These are phyloP conservation scores for Gossypium mustelinum DNA, from an alignment of 345 rosid genomes.

Conservation along the genomic window DNA sequence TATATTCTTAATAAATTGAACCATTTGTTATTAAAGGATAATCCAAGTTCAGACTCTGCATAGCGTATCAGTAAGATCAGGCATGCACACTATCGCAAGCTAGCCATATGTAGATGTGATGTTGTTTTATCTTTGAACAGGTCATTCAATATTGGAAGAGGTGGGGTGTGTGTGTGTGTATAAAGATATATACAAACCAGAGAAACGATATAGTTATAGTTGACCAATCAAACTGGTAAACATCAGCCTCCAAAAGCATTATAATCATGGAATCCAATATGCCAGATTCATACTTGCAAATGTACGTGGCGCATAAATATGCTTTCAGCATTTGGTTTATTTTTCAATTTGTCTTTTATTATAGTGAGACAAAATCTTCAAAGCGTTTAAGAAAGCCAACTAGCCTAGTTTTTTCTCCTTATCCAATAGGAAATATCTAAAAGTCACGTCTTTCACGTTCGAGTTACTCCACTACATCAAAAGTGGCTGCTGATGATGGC, in stretches of 20 bases:
- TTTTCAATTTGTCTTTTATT: background rate
- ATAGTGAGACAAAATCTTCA: background rate
- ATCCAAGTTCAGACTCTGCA: background rate
- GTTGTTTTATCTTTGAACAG: background rate
- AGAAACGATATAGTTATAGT: background rate
- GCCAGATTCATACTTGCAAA: background rate
- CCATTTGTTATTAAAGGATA: too few relatives aligned
- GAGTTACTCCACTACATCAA: constrained; percentile 8
- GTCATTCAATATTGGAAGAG: background rate
- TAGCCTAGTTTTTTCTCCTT: background rate
- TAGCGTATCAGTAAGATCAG: background rate
- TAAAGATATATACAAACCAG: constrained; percentile 7
- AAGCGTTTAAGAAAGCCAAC: background rate
- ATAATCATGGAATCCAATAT: background rate
- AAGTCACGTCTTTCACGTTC: background rate
- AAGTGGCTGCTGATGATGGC: constrained; percentile 10
- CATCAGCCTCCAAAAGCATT: background rate
- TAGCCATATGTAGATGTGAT: constrained; percentile 8
- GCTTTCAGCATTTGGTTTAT: background rate
- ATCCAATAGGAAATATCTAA: background rate
- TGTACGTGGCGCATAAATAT: background rate
- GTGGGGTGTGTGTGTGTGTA: background rate
- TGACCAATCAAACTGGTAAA: background rate
- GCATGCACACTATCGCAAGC: constrained; percentile 13
- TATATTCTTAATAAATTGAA: too few relatives aligned